These are phyloP conservation scores for Gastrolobium villosum DNA, from an alignment of 306 rosid genomes.

Conservation along the genomic window DNA sequence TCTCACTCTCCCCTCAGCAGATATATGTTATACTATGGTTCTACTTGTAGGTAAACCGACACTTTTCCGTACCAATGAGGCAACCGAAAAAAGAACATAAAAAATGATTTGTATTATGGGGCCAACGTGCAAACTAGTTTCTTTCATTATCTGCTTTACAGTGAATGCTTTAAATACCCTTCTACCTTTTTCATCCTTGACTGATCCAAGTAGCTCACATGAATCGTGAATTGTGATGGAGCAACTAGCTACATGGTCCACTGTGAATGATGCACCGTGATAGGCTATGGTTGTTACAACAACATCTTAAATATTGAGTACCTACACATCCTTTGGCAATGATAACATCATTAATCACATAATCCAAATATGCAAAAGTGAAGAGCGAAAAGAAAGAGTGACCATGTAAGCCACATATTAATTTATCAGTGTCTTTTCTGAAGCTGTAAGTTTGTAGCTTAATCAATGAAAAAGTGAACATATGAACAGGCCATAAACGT, in stretches of 20 bases:
- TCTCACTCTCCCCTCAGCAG: slow-evolving; percentile 9
- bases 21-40: slow-evolving; percentile 34
- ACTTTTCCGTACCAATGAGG: slow-evolving; percentile 29
- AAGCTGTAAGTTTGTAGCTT: slow-evolving; percentile 10
- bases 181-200: slow-evolving; percentile 20
- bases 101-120: slow-evolving; percentile 6
- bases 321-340: slow-evolving; percentile 36
- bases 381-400: slow-evolving; percentile 21
- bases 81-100: not conserved
- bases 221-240: slow-evolving; percentile 6
- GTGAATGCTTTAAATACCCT: slow-evolving; percentile 47
- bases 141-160: slow-evolving; percentile 15
- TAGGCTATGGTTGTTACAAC: slow-evolving; percentile 43
- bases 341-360: slow-evolving; percentile 38
- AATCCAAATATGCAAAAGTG: slow-evolving; percentile 14
- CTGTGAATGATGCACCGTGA: slow-evolving; percentile 33
- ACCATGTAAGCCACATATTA: slow-evolving; percentile 3
- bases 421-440: slow-evolving; percentile 5
- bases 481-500: slow-evolving; percentile 35
- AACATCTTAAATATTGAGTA: slow-evolving; percentile 40
- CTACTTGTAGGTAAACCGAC: slow-evolving; percentile 39
- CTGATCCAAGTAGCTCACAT: slow-evolving; percentile 2
- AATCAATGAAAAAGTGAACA: slow-evolving; percentile 12
- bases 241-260: slow-evolving; percentile 44
- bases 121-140: slow-evolving; percentile 13